Conservation (phyloP, 148 eudicot genomes). For the Oxyria digyna region DNA sequence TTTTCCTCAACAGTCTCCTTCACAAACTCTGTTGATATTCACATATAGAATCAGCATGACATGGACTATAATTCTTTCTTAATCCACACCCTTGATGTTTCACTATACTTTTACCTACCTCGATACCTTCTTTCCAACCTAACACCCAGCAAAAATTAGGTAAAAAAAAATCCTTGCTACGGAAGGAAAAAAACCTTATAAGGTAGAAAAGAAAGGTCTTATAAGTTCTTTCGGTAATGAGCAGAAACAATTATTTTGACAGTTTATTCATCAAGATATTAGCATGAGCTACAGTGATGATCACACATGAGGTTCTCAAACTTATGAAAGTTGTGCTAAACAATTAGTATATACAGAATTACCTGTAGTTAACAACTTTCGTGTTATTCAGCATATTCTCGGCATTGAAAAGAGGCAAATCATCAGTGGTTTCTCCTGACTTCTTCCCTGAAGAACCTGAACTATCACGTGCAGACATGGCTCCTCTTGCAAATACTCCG, state of each 20-base stretch:
- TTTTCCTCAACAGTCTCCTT: neutral
- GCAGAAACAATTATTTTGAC: neutral
- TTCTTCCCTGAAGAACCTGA: constrained; percentile 42
- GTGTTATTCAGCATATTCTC: constrained; percentile 75
- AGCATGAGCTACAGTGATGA: neutral
- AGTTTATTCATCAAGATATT: neutral
- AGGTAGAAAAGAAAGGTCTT: neutral
- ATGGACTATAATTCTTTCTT: neutral
- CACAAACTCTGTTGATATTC: neutral
- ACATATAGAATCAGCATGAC: neutral
- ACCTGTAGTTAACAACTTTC: constrained; percentile 76
- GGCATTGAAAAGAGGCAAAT: constrained; percentile 52
- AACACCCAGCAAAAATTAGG: neutral
- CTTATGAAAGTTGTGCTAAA: neutral
- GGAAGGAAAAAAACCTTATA: neutral
- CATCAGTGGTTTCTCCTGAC: constrained; percentile 34
- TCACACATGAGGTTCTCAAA: neutral
- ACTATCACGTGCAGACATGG: constrained; percentile 56
- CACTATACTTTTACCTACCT: neutral
- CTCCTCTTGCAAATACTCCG: constrained; percentile 5
- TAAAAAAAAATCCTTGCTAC: neutral
- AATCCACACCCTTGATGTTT: neutral
- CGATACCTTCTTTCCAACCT: neutral
- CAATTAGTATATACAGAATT: neutral
- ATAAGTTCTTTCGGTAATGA: neutral